Evolutionary conservation across 768 basidiomycete species (phyloP).

Genomic region (Hypholoma sublateritium): DNA sequence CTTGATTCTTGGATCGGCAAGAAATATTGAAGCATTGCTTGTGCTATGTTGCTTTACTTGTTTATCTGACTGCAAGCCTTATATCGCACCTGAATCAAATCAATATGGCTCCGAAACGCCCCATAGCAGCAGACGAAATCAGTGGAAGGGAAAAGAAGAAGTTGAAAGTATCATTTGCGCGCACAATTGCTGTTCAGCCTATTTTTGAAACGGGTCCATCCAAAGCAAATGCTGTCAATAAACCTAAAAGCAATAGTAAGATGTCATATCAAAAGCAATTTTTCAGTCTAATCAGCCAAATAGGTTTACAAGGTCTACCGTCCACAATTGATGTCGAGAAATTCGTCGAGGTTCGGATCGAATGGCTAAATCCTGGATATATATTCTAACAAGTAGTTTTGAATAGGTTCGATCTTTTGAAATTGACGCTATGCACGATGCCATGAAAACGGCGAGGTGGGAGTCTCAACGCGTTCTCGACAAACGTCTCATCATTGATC

Average conservation of each 20-base stretch:
- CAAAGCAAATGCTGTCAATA: conserved; percentile 32
- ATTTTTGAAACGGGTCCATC: conserved; percentile 17
- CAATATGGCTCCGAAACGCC: conserved; percentile 35
- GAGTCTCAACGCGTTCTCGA: conserved; percentile 3
- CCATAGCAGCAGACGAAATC: conserved; percentile 28
- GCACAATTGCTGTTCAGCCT: conserved; percentile 66
- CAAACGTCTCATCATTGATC: not conserved
- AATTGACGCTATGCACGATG: conserved; percentile 84
- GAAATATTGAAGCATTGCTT: not conserved
- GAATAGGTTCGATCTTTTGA: conserved; percentile 84
- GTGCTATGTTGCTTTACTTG: too few species aligned
- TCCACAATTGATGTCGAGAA: conserved; percentile 81
- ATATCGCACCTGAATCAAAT: not conserved
- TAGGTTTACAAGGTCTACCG: conserved; percentile 65
- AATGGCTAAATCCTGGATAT: too few species aligned
- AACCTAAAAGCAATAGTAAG: not conserved
- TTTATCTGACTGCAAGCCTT: too few species aligned
- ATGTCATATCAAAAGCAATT: not conserved
- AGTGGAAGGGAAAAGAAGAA: conserved; percentile 67
- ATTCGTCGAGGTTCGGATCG: conserved; percentile 68
- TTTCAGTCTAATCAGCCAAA: not conserved
- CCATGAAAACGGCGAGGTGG: conserved; percentile 81
- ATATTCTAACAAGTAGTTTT: too few species aligned
- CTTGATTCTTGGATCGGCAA: not conserved
- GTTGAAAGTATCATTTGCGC: conserved; percentile 58